Evolutionary conservation across 1,284 basidiomycete genomes (phyloP).

Genomic region (Phlebopus sp.): DNA sequence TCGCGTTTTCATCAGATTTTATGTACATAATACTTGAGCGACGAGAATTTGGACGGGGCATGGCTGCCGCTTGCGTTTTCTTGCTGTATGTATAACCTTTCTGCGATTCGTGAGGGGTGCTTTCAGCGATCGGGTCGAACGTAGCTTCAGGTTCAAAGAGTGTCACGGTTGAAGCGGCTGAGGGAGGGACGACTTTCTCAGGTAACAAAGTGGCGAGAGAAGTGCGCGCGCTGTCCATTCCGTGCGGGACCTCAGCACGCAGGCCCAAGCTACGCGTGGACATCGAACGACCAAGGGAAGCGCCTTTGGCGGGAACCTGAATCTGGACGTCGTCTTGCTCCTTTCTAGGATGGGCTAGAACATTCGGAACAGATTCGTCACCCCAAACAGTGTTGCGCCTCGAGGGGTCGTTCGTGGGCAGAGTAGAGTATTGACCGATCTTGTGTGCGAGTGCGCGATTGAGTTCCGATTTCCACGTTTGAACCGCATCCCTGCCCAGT

Average conservation of each 20-base stretch:
- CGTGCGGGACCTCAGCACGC: conserved; percentile 46
- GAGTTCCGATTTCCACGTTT: conserved; percentile 54
- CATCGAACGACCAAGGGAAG: conserved; percentile 35
- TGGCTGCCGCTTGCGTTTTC: conserved; percentile 33
- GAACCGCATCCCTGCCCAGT: conserved; percentile 57
- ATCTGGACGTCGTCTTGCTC: conserved; percentile 37
- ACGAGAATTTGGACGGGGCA: conserved; percentile 28
- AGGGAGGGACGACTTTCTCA: conserved; percentile 35
- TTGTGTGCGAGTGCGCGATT: conserved; percentile 45
- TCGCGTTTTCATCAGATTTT: conserved; percentile 44
- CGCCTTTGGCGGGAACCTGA: conserved; percentile 20
- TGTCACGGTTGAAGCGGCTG: conserved; percentile 57
- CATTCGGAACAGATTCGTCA: conserved; percentile 39
- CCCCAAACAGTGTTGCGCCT: conserved; percentile 50
- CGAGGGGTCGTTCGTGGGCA: conserved; percentile 39
- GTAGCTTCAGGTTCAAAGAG: conserved; percentile 47
- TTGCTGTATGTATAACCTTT: conserved; percentile 32
- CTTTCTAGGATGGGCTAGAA: conserved; percentile 32
- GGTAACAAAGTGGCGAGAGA: conserved; percentile 45
- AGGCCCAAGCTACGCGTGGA: conserved; percentile 49
- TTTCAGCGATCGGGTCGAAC: conserved; percentile 53
- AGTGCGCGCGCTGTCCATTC: conserved; percentile 46
- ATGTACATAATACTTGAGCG: conserved; percentile 64
- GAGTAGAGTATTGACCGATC: conserved; percentile 36
- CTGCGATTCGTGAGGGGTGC: conserved; percentile 56